These are phyloP conservation scores for Helianthus tuberosus DNA, from an alignment of 129 eudicot species.

Conservation along the genomic window DNA sequence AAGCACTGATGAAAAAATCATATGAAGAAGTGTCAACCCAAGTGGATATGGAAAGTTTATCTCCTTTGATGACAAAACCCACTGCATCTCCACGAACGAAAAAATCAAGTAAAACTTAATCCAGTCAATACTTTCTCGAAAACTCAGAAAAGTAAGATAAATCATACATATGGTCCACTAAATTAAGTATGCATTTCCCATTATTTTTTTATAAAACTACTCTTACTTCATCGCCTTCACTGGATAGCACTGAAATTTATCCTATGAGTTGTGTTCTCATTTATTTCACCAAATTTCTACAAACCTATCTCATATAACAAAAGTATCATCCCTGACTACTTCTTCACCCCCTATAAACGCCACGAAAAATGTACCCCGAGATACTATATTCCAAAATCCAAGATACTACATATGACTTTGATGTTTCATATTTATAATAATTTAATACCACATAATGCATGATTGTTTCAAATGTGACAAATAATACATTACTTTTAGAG, in stretches of 20 bases:
- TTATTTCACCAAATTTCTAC: neutral
- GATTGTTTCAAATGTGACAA: too few relatives aligned
- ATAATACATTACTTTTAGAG: too few relatives aligned
- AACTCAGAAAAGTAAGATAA: neutral
- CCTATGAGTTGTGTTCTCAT: neutral
- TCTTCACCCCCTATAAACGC: neutral
- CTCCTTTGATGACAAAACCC: conserved; percentile 96
- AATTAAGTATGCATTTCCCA: neutral
- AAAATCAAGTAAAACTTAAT: conserved; percentile 5
- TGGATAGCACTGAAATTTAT: conserved; percentile 4
- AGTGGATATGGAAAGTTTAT: conserved; percentile 97
- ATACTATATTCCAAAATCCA: neutral
- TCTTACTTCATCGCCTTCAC: conserved; percentile 12
- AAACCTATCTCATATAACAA: conserved; percentile 1
- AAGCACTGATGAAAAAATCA: conserved; percentile 87
- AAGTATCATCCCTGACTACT: conserved; percentile 22
- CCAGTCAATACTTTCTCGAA: neutral
- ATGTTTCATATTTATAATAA: too few relatives aligned
- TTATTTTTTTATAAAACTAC: neutral
- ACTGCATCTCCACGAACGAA: conserved; percentile 51
- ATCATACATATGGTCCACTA: neutral
- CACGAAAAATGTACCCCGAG: too few relatives aligned
- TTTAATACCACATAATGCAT: too few relatives aligned
- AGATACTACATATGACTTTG: neutral
- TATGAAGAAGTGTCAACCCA: conserved; percentile 92